Conservation (phyloP, 2,329 filamentous ascomycete genomes). For the Davidsoniella australis region DNA sequence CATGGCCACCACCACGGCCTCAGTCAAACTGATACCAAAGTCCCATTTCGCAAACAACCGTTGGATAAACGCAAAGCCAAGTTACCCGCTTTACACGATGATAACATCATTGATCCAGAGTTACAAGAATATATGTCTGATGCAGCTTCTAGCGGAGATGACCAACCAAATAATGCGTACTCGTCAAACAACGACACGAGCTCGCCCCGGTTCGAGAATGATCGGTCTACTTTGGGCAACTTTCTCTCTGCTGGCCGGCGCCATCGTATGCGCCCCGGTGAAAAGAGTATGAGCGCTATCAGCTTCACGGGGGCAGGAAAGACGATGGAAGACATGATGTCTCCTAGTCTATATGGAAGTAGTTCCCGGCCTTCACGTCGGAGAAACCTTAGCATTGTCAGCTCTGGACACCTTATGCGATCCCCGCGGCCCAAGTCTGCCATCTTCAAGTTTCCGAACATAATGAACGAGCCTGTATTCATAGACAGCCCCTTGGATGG, state of each 20-base stretch:
- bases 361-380: slow-evolving; percentile 28
- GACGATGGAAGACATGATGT: slow-evolving; percentile 48
- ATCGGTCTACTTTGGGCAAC: slow-evolving; percentile 57
- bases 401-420: slow-evolving; percentile 51
- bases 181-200: slow-evolving; percentile 21
- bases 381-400: slow-evolving; percentile 72
- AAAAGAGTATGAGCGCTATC: slow-evolving; percentile 57
- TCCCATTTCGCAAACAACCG: slow-evolving; percentile 28
- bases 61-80: slow-evolving; percentile 56
- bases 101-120: slow-evolving; percentile 96
- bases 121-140: slow-evolving; percentile 92
- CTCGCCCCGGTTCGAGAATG: slow-evolving; percentile 45
- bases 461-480: slow-evolving; percentile 29
- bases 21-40: slow-evolving; percentile 6
- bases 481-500: slow-evolving; percentile 8
- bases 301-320: slow-evolving; percentile 43
- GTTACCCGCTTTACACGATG: slow-evolving; percentile 87
- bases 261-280: slow-evolving; percentile 52
- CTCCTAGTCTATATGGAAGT: slow-evolving; percentile 16
- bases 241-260: slow-evolving; percentile 59
- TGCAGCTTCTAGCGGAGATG: slow-evolving; percentile 69
- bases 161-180: slow-evolving; percentile 73
- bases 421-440: slow-evolving; percentile 51
- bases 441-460: slow-evolving; percentile 37
- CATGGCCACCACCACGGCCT: slow-evolving; percentile 1